Base-by-base conservation (phyloP, 805 yeast genomes). In the Zygotorulaspora sp. region DNA sequence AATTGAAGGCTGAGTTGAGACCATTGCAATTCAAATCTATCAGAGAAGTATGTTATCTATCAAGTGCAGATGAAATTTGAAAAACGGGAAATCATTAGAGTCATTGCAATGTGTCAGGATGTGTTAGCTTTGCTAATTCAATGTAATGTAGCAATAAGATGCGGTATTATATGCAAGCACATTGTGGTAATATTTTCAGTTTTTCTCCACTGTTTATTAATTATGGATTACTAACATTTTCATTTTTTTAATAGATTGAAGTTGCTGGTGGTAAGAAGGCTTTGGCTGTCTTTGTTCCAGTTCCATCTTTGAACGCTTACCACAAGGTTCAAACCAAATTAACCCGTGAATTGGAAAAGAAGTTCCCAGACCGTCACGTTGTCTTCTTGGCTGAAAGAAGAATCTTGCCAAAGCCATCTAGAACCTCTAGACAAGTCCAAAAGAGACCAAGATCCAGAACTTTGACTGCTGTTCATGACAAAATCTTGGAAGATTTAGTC, bases 381-480 rank as follows among this genome's bases (percentile, higher is more conserved):
- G 90, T 92, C 63, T 87, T 90, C 87, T 82, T 90, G 69, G 97
- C 97, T 68, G 97, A 90, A 80, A 87, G 98, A 79, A 87, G 96
- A 78, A 92, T 90, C 77, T 80, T 92, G 69, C 96, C 97, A 77
- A 90, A 87, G 81, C 97, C 97, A 71, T 85, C 94, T 66, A 88
- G 97, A 78, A 76, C 81, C 67, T 78, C 96, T 49, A 86, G 88
- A 80, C 85, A 82, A 72, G 74, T 71, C 64, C 98, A 92, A 78
- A 89, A 92, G 89, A 89, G 98, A 81, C 98, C 98, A 72, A 87
- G 96, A 79, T 89, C 97, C 64, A 88, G 98, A 84, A 90, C 98
- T 66, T 80, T 92, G 72, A 81, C 96, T 61, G 88, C 97, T 67
- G 98, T 90, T 59, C 98, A 90, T 75, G 97, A 92, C 77, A 86